A percentile compares a stretch with the other conserved stretches of the same genome.
phyloP scores from a whole-genome alignment of 352 stramenopile species.

The Globisporangium solare region DNA sequence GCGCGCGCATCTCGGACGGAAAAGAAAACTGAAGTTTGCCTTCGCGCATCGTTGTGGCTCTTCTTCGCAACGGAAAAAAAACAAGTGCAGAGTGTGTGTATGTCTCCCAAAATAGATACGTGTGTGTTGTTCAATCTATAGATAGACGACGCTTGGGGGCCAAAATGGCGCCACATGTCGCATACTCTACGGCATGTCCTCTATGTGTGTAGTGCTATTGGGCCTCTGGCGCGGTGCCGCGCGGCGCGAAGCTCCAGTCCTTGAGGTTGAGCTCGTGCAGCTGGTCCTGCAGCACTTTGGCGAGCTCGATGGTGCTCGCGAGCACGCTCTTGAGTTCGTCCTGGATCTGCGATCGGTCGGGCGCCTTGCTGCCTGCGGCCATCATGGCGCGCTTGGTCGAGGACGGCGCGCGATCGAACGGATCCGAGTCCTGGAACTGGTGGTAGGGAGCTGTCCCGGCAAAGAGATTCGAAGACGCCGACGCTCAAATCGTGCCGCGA shows the following conservation, averaged over 20 bases:
- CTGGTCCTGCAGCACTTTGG: slow-evolving; percentile 69
- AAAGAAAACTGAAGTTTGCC: too few relatives aligned
- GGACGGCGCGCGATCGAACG: slow-evolving; percentile 1
- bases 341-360: slow-evolving; percentile 54
- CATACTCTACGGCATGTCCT: too few relatives aligned
- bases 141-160: too few relatives aligned
- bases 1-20: too few relatives aligned
- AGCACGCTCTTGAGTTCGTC: slow-evolving; percentile 67
- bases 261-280: slow-evolving; percentile 79
- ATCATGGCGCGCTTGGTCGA: slow-evolving; percentile 18
- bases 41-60: too few relatives aligned
- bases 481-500: slow-evolving; percentile 5
- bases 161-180: too few relatives aligned
- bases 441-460: background rate
- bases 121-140: too few relatives aligned
- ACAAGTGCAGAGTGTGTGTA: too few relatives aligned
- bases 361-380: slow-evolving; percentile 17
- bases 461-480: background rate
- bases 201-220: slow-evolving; percentile 6
- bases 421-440: background rate
- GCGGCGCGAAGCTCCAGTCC: slow-evolving; percentile 60
- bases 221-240: slow-evolving; percentile 7
- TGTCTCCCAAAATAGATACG: too few relatives aligned
- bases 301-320: slow-evolving; percentile 58
- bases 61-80: too few relatives aligned